Conservation (phyloP, 352 stramenopile species). For the Globisporangium alternatum region DNA sequence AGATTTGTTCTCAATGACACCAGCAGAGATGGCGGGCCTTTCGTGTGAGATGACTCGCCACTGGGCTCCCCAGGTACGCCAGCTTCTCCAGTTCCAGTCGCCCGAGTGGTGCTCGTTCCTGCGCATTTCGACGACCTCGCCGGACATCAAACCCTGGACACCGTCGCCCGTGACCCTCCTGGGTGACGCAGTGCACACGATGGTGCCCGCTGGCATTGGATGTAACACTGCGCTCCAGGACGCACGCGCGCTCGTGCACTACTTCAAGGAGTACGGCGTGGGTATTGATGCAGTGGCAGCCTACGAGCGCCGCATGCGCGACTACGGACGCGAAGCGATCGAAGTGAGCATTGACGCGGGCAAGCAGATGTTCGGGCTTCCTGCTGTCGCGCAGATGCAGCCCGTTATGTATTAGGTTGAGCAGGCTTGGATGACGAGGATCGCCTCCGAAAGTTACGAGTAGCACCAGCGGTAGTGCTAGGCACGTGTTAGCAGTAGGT, state of each 20-base stretch:
- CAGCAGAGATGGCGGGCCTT: slow-evolving; percentile 41
- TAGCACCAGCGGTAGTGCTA: background rate
- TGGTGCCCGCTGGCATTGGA: slow-evolving; percentile 50
- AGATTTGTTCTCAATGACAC: slow-evolving; percentile 45
- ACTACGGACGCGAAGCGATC: slow-evolving; percentile 40
- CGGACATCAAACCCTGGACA: slow-evolving; percentile 44
- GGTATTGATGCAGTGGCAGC: slow-evolving; percentile 39
- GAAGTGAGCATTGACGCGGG: slow-evolving; percentile 38
- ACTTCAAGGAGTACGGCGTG: slow-evolving; percentile 45
- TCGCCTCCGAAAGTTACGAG: too few species aligned
- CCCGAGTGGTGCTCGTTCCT: slow-evolving; percentile 59
- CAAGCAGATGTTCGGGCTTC: slow-evolving; percentile 46
- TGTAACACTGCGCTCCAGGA: slow-evolving; percentile 59
- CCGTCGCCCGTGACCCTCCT: slow-evolving; percentile 49
- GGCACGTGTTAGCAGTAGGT: background rate
- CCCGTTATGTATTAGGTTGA: slow-evolving; percentile 24
- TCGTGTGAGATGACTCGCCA: slow-evolving; percentile 43
- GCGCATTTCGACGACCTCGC: slow-evolving; percentile 54
- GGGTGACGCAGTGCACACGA: slow-evolving; percentile 61
- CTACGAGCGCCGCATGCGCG: slow-evolving; percentile 56
- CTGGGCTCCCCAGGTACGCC: slow-evolving; percentile 42
- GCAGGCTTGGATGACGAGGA: too few species aligned
- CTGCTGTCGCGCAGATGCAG: slow-evolving; percentile 40
- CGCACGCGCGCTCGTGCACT: slow-evolving; percentile 38
- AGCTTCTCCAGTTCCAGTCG: slow-evolving; percentile 42